Evolutionary conservation across 2,329 filamentous ascomycete genomes (phyloP).

Genomic region (Chaetothyriales sp.): DNA sequence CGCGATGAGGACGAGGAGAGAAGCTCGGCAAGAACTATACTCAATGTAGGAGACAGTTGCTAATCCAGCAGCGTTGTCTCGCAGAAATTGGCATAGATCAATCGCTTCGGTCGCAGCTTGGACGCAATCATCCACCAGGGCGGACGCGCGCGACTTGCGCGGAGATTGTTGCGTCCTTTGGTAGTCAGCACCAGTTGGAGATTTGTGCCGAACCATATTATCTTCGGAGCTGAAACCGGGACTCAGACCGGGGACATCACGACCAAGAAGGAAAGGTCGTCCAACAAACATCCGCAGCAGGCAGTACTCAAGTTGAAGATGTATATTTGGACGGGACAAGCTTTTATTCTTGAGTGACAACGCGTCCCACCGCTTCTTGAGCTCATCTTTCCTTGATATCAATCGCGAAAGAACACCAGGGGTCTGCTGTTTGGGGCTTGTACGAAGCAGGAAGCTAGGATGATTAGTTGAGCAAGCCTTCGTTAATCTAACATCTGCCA

Average conservation of each 20-base stretch:
- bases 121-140: slow-evolving; percentile 39
- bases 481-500: no score
- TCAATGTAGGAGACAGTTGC: slow-evolving; percentile 44
- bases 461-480: no score
- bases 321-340: slow-evolving; percentile 36
- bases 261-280: slow-evolving; percentile 42
- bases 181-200: no score
- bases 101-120: slow-evolving; percentile 40
- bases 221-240: no score
- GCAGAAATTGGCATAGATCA: slow-evolving; percentile 37
- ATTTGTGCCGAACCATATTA: no score
- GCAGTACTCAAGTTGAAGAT: slow-evolving; percentile 41
- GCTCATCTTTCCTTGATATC: slow-evolving; percentile 25
- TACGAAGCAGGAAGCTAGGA: slow-evolving; percentile 27
- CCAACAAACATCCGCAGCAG: slow-evolving; percentile 42
- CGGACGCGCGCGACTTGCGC: no score
- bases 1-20: slow-evolving; percentile 36
- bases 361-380: slow-evolving; percentile 31
- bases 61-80: slow-evolving; percentile 36
- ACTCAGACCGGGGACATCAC: no score
- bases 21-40: slow-evolving; percentile 42
- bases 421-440: slow-evolving; percentile 27
- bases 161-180: no score
- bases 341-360: slow-evolving; percentile 27
- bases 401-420: slow-evolving; percentile 29